Conservation (phyloP, 306 rosid species). For the Crataegus laevigata region DNA sequence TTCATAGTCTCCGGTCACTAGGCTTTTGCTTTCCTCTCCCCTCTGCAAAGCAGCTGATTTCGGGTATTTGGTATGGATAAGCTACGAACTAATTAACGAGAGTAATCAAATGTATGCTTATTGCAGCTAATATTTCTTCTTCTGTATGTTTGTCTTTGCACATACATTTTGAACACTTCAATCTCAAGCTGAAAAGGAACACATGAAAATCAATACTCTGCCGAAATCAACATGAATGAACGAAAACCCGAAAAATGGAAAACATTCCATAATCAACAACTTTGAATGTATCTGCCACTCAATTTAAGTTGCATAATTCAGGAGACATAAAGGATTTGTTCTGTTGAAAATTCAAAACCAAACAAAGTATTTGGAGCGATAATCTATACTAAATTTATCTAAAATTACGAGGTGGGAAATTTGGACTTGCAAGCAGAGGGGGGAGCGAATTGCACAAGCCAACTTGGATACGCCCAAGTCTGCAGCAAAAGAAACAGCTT, state of each 20-base stretch:
- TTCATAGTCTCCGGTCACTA: constrained; percentile 29
- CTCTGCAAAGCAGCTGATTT: constrained; percentile 4
- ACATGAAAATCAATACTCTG: not conserved
- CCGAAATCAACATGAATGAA: not conserved
- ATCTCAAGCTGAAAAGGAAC: constrained; percentile 28
- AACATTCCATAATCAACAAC: not conserved
- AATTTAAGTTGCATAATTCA: not conserved
- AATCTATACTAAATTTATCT: no score
- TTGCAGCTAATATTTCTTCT: not conserved
- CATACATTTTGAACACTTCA: not conserved
- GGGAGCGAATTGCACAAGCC: not conserved
- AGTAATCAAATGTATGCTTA: not conserved
- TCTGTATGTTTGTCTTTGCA: not conserved
- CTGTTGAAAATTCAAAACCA: not conserved
- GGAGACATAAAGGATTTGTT: not conserved
- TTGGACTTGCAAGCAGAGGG: not conserved
- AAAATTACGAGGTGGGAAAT: not conserved
- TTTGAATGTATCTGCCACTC: not conserved
- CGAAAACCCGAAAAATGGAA: not conserved
- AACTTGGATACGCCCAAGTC: not conserved
- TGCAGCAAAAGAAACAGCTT: not conserved
- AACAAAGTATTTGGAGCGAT: not conserved
- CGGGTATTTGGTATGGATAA: not conserved
- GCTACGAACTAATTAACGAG: not conserved
- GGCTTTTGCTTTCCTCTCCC: not conserved